phyloP scores from a whole-genome alignment of 192 early-diverging fungal species.

The Irineochytrium annulatum region DNA sequence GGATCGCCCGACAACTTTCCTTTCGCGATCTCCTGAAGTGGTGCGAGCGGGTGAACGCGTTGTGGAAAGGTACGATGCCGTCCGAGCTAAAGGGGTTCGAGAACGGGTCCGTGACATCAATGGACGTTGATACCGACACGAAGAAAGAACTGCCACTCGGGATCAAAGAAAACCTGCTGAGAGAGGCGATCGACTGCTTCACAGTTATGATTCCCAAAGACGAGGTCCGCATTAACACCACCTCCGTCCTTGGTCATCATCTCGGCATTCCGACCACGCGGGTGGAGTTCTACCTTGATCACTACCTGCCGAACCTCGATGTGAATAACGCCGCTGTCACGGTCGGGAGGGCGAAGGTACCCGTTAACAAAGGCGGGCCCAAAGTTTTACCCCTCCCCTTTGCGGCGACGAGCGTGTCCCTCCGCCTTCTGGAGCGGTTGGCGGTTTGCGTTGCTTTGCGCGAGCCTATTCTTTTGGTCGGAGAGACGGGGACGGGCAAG shows the following conservation, averaged over 20 bases:
- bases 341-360: not conserved
- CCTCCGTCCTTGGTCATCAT: slow-evolving; percentile 60
- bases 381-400: slow-evolving; percentile 59
- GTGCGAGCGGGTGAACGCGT: slow-evolving; percentile 68
- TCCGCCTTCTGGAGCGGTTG: slow-evolving; percentile 79
- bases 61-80: slow-evolving; percentile 10
- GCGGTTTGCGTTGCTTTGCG: slow-evolving; percentile 73
- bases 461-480: slow-evolving; percentile 87
- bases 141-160: slow-evolving; percentile 18
- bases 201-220: slow-evolving; percentile 73
- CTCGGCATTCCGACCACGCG: slow-evolving; percentile 66
- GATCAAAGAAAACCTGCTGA: slow-evolving; percentile 66
- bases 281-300: slow-evolving; percentile 65
- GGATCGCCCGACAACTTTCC: slow-evolving; percentile 56
- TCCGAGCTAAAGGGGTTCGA: not conserved
- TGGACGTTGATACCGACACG: not conserved
- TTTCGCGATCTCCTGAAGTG: slow-evolving; percentile 89
- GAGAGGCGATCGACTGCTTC: slow-evolving; percentile 86
- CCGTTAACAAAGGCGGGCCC: not conserved
- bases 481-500: slow-evolving; percentile 98
- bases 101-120: not conserved
- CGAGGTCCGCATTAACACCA: slow-evolving; percentile 55
- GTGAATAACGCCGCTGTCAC: slow-evolving; percentile 26
- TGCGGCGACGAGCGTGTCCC: slow-evolving; percentile 79
- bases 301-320: slow-evolving; percentile 61